Evolutionary conservation across 2,329 filamentous ascomycete species (phyloP).

Genomic region (Cadophora luteo-olivacea): DNA sequence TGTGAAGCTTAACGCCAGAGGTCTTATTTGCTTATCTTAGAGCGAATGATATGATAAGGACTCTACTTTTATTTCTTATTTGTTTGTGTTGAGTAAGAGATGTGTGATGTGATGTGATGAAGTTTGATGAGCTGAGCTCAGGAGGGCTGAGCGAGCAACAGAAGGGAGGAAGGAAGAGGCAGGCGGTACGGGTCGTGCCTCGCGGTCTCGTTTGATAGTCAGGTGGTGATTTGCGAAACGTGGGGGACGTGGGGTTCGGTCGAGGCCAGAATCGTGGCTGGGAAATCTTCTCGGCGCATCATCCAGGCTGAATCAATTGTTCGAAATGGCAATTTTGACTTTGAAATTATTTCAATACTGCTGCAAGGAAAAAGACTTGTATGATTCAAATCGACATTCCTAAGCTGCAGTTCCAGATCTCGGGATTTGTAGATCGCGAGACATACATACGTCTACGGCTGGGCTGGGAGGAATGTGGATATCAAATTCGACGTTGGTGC

Average conservation of each 20-base stretch:
- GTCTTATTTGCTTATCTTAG: not conserved
- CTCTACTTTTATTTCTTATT: slow-evolving; percentile 3
- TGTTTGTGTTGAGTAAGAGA: slow-evolving; percentile 8
- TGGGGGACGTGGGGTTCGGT: slow-evolving; percentile 13
- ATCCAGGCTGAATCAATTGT: not conserved
- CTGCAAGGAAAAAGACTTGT: not conserved
- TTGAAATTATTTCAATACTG: not conserved
- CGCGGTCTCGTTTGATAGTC: not conserved
- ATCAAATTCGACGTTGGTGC: not conserved
- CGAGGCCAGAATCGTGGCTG: not conserved
- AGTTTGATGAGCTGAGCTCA: not conserved
- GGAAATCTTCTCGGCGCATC: not conserved
- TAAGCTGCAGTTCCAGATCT: not conserved
- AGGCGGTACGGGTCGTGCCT: slow-evolving; percentile 16
- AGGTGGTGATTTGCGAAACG: slow-evolving; percentile 10
- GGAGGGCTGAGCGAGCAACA: not conserved
- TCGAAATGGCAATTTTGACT: not conserved
- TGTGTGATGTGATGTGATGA: slow-evolving; percentile 3
- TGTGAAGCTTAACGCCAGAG: not conserved
- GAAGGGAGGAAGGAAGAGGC: not conserved
- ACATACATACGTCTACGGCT: not conserved
- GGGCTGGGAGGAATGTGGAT: not conserved
- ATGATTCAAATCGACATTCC: slow-evolving; percentile 9
- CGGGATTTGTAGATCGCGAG: not conserved
- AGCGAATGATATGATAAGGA: slow-evolving; percentile 9